Conservation (phyloP, 306 rosid species). For the Astragalus membranaceus region DNA sequence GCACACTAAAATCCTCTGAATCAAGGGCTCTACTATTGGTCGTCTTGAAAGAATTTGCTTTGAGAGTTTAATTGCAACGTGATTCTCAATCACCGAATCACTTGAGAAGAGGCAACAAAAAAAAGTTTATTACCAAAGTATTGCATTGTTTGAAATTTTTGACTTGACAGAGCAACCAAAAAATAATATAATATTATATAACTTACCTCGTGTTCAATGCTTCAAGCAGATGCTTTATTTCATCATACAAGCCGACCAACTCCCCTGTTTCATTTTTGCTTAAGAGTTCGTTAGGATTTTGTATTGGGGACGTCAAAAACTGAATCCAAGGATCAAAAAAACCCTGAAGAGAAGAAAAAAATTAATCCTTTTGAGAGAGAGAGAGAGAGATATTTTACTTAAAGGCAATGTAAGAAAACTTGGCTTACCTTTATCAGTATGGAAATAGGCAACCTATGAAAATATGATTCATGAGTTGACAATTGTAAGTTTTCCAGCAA, state of each 20-base stretch:
- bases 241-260: conserved; percentile 13
- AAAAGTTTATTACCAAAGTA: not conserved
- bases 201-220: conserved; percentile 24
- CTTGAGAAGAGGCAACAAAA: not conserved
- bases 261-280: not conserved
- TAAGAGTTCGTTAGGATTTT: not conserved
- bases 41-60: not conserved
- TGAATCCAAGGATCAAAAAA: not conserved
- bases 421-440: conserved; percentile 14
- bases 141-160: no score
- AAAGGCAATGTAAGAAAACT: not conserved
- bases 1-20: not conserved
- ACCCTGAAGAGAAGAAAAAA: not conserved
- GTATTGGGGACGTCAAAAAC: not conserved
- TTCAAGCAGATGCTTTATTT: conserved; percentile 21
- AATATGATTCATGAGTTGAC: not conserved
- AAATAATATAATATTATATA: not conserved
- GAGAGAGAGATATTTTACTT: not conserved
- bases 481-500: not conserved
- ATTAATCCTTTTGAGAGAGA: not conserved
- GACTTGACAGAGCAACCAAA: no score
- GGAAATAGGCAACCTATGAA: not conserved
- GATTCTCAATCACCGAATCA: not conserved
- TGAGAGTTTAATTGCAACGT: not conserved
- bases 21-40: not conserved